Evolutionary conservation across 1,284 basidiomycete genomes (phyloP), one percentile per base, ranked within the genome.

Genomic region (Trichosporon sp.): DNA sequence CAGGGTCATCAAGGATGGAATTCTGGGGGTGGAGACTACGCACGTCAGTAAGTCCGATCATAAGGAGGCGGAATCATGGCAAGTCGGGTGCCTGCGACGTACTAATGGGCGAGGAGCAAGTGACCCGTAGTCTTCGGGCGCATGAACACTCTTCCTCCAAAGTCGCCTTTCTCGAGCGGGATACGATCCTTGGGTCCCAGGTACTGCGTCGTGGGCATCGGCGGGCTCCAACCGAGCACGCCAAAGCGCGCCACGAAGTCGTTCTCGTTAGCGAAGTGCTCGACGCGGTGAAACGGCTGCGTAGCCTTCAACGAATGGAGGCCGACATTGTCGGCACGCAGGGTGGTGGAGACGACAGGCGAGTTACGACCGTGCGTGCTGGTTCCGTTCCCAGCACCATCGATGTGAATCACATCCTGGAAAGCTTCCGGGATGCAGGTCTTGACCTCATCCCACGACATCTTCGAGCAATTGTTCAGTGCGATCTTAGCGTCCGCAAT

Each of bases 261-360:
- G 32, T 58, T 56, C 23, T 66, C 67, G 62, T 77, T 75, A 40
- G 67, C 75, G 49, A 74, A 77, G 64, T 77, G 75, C 63, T 75
- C 75, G 23, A 74, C 66, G 33, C 57, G 37, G 2, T 37, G 63
- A 60, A 75, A 73, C 7, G 66, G 61, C 34, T 58, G 62, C n/a
- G 54, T 56, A 9, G 54, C 32, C 70, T 72, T 60, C 19, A 29
- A 8, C 13, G 60, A 29, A 21, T 19, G 27, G 19, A 23, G 44
- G 21, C 34, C 32, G 56, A n/a, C 14, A 21, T 21, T 32, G 56
- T 60, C 54, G 14, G 58, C 16, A 1, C 25, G 14, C 14, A 52
- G 11, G 2, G 25, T 52, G 25, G 46, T 52, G 4, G 46, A 52
- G 14, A 52, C 46, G 7, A 29, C 46, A 14, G 46, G 46, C 11